phyloP scores from a whole-genome alignment of 1,139 yeast species.

The Kurtzmaniella quercitrusa region DNA sequence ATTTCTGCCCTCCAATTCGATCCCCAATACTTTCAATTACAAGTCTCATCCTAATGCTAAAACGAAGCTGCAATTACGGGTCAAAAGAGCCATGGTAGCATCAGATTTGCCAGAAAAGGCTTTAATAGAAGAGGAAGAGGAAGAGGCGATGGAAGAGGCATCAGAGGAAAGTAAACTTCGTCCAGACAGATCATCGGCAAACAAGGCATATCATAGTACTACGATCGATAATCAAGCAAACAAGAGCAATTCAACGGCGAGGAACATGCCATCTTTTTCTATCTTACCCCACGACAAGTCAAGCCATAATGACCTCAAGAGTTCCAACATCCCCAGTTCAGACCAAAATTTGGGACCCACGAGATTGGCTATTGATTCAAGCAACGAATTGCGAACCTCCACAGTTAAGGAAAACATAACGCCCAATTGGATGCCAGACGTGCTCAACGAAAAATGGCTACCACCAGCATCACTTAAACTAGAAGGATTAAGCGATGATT shows the following conservation, averaged over 20 bases:
- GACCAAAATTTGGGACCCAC: not conserved
- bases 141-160: not conserved
- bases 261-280: not conserved
- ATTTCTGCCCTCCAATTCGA: conserved; percentile 25
- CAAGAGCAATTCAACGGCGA: not conserved
- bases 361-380: not conserved
- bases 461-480: conserved; percentile 9
- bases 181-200: not conserved
- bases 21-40: conserved; percentile 45
- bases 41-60: conserved; percentile 46
- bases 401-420: conserved; percentile 19
- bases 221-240: not conserved
- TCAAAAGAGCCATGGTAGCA: conserved; percentile 1
- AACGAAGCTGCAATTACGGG: conserved; percentile 30
- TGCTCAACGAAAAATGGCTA: conserved; percentile 35
- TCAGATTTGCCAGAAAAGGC: not conserved
- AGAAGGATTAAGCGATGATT: conserved; percentile 3
- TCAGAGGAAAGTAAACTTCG: not conserved
- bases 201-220: not conserved
- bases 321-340: not conserved
- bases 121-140: not conserved
- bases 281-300: not conserved
- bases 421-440: conserved; percentile 47
- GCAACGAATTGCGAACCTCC: conserved; percentile 3
- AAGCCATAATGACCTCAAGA: not conserved